These are phyloP conservation scores for Umbelopsis sp. DNA, from an alignment of 192 early-diverging fungal genomes.

Conservation along the genomic window DNA sequence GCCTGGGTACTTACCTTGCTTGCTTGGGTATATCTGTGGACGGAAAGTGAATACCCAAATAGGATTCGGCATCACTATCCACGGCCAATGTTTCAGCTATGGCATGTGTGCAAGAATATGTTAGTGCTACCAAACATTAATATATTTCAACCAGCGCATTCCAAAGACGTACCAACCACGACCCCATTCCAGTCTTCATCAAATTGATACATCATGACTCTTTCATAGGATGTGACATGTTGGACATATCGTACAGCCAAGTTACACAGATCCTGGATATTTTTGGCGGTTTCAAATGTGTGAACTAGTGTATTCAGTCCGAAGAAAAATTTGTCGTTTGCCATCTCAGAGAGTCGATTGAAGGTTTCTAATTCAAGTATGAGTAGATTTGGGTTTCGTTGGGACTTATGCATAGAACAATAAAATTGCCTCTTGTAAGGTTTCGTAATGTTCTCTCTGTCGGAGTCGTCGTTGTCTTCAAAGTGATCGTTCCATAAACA, in stretches of 20 bases:
- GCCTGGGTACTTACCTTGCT: neutral
- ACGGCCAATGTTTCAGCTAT: neutral
- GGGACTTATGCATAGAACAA: conserved; percentile 4
- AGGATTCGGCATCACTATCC: conserved; percentile 2
- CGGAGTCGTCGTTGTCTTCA: conserved; percentile 9
- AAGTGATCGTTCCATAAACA: neutral
- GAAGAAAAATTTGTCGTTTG: conserved; percentile 18
- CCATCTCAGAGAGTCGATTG: conserved; percentile 1
- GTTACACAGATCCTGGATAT: neutral
- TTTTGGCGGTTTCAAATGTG: conserved; percentile 14
- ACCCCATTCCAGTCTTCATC: conserved; percentile 19
- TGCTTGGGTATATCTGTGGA: conserved; percentile 13
- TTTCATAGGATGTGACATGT: conserved; percentile 1
- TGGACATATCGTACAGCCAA: conserved; percentile 8
- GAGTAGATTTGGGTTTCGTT: neutral
- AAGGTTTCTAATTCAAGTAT: neutral
- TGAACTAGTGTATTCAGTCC: conserved; percentile 6
- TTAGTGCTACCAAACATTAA: neutral
- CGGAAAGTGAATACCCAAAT: conserved; percentile 20
- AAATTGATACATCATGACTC: conserved; percentile 22
- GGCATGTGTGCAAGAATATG: neutral
- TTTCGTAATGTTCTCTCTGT: neutral
- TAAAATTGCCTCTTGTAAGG: conserved; percentile 10
- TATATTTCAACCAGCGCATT: neutral
- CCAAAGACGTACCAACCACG: neutral